Base-by-base conservation (phyloP, 202 grass and related monocot genomes). In the Saccharum hybrid region DNA sequence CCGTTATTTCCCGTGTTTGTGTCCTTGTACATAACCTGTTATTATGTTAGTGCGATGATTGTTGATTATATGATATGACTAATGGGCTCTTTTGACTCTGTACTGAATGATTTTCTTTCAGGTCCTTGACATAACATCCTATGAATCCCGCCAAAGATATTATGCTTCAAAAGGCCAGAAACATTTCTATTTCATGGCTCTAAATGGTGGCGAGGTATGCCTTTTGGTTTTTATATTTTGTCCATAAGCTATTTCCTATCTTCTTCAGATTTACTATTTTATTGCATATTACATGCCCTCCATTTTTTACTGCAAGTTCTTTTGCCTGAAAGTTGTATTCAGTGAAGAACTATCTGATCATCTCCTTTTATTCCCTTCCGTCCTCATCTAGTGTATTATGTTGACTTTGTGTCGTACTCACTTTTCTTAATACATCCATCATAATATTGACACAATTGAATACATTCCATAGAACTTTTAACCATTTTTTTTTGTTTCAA, bases 151-250 rank as follows among this genome's bases (percentile, higher is more conserved):
- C 18, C 97, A 99, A 90, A 91, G 79, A 74, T 83, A 92, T 81
- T 99, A 99, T 78, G 97, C 93, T 72, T 94, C 88, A 63, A 96
- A 89, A 88, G 88, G 90, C 67, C 93, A 94, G 92, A 99, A 94
- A 75, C 97, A 99, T 94, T 99, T 99, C 84, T 99, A 99, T 77
- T 99, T 99, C 88, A 99, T 99, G 97, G 86, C 97, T 42, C 80
- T 99, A 77, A 92, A 99, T 90, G 97, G 97, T 65, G 97, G 97
- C 52, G 97, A 99, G 93, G 97, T 98, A 86, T 88, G 72, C 33
- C 38, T 86, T 90, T 63, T 73, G 19, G 61, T 71, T 78, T 33
- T 33, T 71, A 77, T 36, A 37, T 79, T 54, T 87, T 66, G 22
- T 31, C 14, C 22, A 75, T 22, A 10, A 66, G 38, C 39, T 81